Base-by-base conservation (phyloP, 73 alveolate species). In the Stentor roeselii region DNA sequence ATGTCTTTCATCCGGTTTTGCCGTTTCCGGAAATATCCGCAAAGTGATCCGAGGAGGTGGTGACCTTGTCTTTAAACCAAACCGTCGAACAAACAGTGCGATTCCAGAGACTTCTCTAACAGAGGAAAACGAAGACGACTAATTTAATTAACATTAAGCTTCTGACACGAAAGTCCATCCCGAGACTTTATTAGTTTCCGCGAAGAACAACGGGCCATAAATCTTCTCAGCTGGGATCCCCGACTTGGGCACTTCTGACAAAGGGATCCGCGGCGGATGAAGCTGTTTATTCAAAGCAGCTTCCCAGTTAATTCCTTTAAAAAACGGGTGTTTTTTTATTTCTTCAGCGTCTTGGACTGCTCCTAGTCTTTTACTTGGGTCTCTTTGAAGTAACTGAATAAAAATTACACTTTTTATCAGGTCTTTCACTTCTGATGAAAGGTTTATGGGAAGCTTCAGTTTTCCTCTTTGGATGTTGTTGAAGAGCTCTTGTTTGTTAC, bases 351-450 rank as follows among this genome's bases (percentile, higher is more conserved):
- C 96, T 30, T 92, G 84, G 59, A 86, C 84, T 37, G 93, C 92
- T 21, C 99, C 99, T 76, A 97, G 82, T 90, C 99, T 95, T 60
- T 85, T 83, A 59, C 83, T 83, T 2, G 99, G 98, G 76, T 97
- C 95, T 91, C 94, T 96, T 32, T 90, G 92, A 76, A 97, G 88
- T 41, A 97, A 86, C 67, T 50, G 21, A 11, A 11, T 50, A 11
- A 11, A 50, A 11, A 50, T 50, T 50, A 50, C 67, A 78, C 76
- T 83, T 82, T 36, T 60, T 37, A 88, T 27, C 60, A 88, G 67
- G 38, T 41, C 59, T 83, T 85, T 93, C 30, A 97, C 96, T 3
- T 89, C 90, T 42, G 87, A 88, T 32, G 98, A 89, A 27, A 96
- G 83, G 78, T 85, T 82, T 42, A 89, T 83, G 41, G 99, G 99